Evolutionary conservation across 2,329 filamentous ascomycete species (phyloP), one percentile per base, ranked within the genome.

Genomic region (Didymellaceae sp.): DNA sequence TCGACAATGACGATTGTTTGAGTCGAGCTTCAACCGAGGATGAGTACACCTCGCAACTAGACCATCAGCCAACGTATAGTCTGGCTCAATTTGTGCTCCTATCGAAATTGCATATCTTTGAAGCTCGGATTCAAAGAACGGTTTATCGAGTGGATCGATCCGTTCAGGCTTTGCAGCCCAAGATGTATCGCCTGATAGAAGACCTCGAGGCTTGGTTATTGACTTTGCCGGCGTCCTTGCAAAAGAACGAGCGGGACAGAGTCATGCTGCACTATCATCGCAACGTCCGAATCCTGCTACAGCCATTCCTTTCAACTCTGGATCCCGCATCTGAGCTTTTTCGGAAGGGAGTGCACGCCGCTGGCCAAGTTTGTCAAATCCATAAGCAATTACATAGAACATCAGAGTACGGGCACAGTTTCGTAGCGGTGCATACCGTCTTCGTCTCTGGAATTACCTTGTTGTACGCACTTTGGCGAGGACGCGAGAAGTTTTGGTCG

Each of bases 111-210:
- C 77, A 79, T 18, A 72, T 74, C 5, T 69, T 78, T 30, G 78
- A 82, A 55, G 79, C 79, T 1, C 74, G 74, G 14, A 80, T 81
- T 22, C 78, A 81, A 54, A 73, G 78, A 44, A 78, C 78, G n/a
- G 76, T 82, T 26, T 82, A 82, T 56, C 74, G 79, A 11, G 75
- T 77, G 11, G 79, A 82, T 53, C 72, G 74, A 26, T 72, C 77
- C 2, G 66, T 80, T 4, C 67, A 73, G 20, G 66, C 75, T 3
- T 65, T 81, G 4, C 72, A 72, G n/a, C 70, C 74, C 18, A 81
- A 81, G 57, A 76, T 81, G 63, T 75, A 78, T 52, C 72, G 67
- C 5, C 69, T 80, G 1, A 75, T 78, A 37, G 67, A 73, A 24
- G 71, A 77, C 38, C 70, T 82, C 1, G 77, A 80, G 54, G 71